Conservation (phyloP, 257 asterid species). For the Solanum habrochaites region DNA sequence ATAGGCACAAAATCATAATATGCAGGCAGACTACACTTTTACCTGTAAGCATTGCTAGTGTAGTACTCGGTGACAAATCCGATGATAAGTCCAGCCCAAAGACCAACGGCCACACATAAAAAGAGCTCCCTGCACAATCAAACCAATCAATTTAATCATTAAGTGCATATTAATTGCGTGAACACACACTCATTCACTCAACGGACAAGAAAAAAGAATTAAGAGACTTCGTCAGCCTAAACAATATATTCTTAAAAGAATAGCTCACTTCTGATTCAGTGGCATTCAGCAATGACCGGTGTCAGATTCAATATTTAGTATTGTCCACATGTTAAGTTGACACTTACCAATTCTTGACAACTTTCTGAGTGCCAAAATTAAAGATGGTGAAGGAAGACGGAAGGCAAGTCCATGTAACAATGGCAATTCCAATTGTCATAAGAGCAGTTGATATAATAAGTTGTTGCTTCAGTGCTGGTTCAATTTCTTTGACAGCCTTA, state of each 20-base stretch:
- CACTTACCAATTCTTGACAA: slow-evolving; percentile 25
- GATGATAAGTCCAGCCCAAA: slow-evolving; percentile 93
- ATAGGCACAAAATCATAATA: neutral
- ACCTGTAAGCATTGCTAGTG: slow-evolving; percentile 96
- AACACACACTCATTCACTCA: neutral
- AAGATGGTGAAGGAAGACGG: slow-evolving; percentile 12
- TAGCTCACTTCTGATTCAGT: neutral
- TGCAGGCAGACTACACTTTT: neutral
- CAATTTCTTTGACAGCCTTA: slow-evolving; percentile 32
- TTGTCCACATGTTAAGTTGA: neutral
- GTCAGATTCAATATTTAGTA: neutral
- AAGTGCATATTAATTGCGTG: neutral
- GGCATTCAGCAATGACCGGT: neutral
- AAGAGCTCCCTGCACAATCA: slow-evolving; percentile 58
- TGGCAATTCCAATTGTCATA: slow-evolving; percentile 12
- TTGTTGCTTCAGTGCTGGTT: slow-evolving; percentile 19
- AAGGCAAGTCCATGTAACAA: slow-evolving; percentile 12
- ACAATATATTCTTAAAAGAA: neutral
- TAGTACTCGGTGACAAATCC: slow-evolving; percentile 88
- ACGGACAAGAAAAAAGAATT: neutral
- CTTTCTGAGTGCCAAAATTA: slow-evolving; percentile 6
- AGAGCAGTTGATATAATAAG: slow-evolving; percentile 12
- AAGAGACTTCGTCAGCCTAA: neutral
- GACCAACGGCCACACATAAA: slow-evolving; percentile 83
- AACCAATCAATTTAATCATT: neutral